Base-by-base conservation (phyloP, 257 asterid genomes). In the Solanum phureja region DNA sequence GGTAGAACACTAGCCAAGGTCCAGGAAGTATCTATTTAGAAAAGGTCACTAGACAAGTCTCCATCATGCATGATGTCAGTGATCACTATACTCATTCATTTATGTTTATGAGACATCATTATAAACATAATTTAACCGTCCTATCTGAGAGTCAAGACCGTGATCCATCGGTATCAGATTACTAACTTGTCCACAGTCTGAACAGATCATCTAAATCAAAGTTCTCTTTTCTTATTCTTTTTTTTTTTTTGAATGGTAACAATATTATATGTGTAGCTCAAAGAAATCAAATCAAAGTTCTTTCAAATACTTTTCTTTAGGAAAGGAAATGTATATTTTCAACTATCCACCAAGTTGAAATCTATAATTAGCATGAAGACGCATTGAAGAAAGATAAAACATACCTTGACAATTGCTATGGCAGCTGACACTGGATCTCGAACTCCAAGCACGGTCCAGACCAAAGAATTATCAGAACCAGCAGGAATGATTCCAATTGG, bases 401-500 rank as follows among this genome's bases (percentile, higher is more conserved):
- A 66, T 90, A 95, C 99, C 99, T 97, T 97, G 58, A 97, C 98
- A 66, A 97, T 97, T 87, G 98, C 92, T 86, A 97, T 92, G 68
- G 99, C 99, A 74, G 99, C 99, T 88, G 99, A 97, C 74, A 95
- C 89, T 35, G 99, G 99, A 92, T 97, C 99, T 91, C 95, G 94
- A 83, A 95, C 95, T 79, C 99, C 99, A 93, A 97, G 98, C 91
- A 97, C 98, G 76, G 99, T 95, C 98, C 98, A 97, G 85, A 97
- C 99, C 85, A 97, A 91, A 21, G 99, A 97, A 91, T 97, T 97
- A 92, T 97, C 99, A 77, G 99, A 97, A 91, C 99, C 99, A 91
- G 99, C 99, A 86, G 99, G 99, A 86, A 97, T 95, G 87, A 97
- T 97, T 37, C 99, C 99, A 89, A 97, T 95, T 71, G 99, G 99